Conservation (phyloP, 2,329 filamentous ascomycete genomes). For the Aspergillus ibericus region DNA sequence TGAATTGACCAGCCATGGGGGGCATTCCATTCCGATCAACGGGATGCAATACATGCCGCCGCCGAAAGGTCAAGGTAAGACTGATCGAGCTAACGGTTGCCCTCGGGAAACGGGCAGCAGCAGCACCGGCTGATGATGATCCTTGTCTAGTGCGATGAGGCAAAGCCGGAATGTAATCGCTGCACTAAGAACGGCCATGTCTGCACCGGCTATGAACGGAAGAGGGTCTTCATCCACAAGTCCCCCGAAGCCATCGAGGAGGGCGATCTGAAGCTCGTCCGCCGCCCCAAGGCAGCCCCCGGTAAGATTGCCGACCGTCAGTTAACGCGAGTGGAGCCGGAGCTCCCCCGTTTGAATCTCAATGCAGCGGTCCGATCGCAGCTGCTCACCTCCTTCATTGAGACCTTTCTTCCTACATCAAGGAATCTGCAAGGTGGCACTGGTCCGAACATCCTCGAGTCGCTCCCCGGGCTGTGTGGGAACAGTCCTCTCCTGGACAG, state of each 20-base stretch:
- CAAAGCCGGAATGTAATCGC: constrained; percentile 21
- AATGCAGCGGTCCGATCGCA: constrained; percentile 15
- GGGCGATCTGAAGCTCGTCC: constrained; percentile 3
- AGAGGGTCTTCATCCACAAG: constrained; percentile 17
- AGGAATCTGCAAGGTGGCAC: constrained; percentile 1
- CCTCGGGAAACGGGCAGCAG: constrained; percentile 3
- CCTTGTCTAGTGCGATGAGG: constrained; percentile 23
- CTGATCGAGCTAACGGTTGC: not conserved
- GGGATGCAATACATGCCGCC: constrained; percentile 23
- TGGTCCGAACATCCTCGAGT: constrained; percentile 13
- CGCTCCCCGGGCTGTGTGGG: constrained; percentile 14
- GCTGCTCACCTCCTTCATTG: constrained; percentile 16
- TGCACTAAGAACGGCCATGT: constrained; percentile 26
- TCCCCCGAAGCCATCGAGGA: constrained; percentile 6
- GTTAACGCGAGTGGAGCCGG: not conserved
- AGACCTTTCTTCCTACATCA: constrained; percentile 7
- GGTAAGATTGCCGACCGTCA: not conserved
- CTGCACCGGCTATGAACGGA: constrained; percentile 21
- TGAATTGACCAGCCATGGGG: constrained; percentile 9
- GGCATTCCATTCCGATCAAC: constrained; percentile 21
- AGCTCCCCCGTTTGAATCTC: constrained; percentile 16
- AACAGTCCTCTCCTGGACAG: constrained; percentile 18
- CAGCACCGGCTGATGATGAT: constrained; percentile 6
- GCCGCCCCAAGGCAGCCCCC: constrained; percentile 3
- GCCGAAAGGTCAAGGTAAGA: constrained; percentile 22